Evolutionary conservation across 768 basidiomycete species (phyloP).

Genomic region (Cubamyces sp.): DNA sequence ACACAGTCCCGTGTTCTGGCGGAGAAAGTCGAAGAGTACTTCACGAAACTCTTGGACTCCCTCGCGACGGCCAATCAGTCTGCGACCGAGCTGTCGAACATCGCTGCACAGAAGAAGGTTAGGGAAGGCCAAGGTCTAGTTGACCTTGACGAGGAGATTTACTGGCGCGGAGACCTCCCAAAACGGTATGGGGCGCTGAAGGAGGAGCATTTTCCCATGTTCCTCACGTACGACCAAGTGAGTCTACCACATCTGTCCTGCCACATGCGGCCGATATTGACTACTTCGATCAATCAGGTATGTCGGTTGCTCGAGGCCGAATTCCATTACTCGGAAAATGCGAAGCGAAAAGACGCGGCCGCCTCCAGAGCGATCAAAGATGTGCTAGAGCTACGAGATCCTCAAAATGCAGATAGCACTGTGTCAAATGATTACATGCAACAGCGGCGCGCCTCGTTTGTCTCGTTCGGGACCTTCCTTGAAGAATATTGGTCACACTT

Average conservation of each 20-base stretch:
- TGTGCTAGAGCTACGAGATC: conserved; percentile 15
- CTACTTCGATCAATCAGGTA: conserved; percentile 39
- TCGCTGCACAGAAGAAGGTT: conserved; percentile 25
- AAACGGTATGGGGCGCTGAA: conserved; percentile 54
- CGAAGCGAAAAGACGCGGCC: background rate
- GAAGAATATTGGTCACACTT: conserved; percentile 64
- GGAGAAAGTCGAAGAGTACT: conserved; percentile 73
- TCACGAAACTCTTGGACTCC: conserved; percentile 47
- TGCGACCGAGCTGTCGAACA: conserved; percentile 41
- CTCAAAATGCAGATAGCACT: background rate
- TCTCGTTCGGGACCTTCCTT: conserved; percentile 54
- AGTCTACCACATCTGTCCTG: background rate
- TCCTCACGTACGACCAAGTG: conserved; percentile 68
- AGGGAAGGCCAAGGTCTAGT: conserved; percentile 24
- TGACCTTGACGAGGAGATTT: conserved; percentile 47
- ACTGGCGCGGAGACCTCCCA: conserved; percentile 51
- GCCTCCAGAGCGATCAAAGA: background rate
- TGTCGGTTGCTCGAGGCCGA: conserved; percentile 55
- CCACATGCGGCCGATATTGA: background rate
- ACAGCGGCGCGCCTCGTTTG: conserved; percentile 27
- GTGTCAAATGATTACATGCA: conserved; percentile 31
- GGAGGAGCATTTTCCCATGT: conserved; percentile 70
- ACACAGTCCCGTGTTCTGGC: conserved; percentile 71
- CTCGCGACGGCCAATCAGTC: conserved; percentile 42
- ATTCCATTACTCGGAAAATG: conserved; percentile 22